Evolutionary conservation across 352 stramenopile genomes (phyloP), one percentile per base, ranked within the genome.

Genomic region (Thalassiosira sp.): DNA sequence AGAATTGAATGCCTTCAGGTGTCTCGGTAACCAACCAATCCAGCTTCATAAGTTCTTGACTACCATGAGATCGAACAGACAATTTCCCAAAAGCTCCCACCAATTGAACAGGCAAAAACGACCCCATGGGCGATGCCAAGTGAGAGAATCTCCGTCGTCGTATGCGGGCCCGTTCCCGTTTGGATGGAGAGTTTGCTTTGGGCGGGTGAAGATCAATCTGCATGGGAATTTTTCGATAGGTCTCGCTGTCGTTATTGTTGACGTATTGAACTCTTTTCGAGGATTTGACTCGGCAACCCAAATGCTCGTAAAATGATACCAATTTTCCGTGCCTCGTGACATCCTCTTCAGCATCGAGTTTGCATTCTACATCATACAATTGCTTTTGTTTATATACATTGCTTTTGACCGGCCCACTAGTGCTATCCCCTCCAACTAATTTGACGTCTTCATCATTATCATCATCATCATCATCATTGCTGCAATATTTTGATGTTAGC

Each of bases 261-360:
- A 90, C 57, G 46, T 84, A 89, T 40, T 80, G 66, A 18, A 84
- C 56, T 52, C 77, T 82, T 18, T 73, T 74, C 13, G 68, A 63
- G 43, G 65, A 43, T 48, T 77, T 83, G 11, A 86, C 54, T 33
- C 45, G 18, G 35, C 67, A 89, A 16, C 84, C 84, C 18, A 89
- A 46, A 22, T 75, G 46, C 52, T 72, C 35, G 28, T 72, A 63
- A 56, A 89, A 90, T 25, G 45, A 24, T 25, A 89, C 64, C 20
- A 90, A 69, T 57, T 85, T 87, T 35, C 81, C 68, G 45, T 89
- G 71, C 37, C 84, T 35, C 13, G 60, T 42, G 8, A 76, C 31
- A 63, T 90, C 84, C 69, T 90, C 84, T 72, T 90, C 78, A 1
- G 81, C 84, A 42, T 87, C 84, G 16, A 90, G 63, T 10, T 46